Conservation (phyloP, 2,329 filamentous ascomycete genomes). For the Xylariaceae sp. region DNA sequence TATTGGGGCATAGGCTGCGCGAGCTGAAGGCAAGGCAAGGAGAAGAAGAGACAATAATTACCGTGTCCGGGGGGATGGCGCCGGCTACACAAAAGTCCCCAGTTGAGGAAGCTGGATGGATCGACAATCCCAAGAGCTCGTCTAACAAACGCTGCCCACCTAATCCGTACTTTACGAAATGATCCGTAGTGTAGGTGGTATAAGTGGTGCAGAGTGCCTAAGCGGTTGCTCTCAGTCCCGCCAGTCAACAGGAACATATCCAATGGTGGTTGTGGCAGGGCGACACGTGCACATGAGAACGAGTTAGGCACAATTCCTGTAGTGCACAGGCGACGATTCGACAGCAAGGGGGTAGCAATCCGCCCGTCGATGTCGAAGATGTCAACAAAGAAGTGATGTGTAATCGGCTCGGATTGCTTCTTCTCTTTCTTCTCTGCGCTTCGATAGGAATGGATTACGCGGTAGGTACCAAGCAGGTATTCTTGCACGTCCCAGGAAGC, state of each 20-base stretch:
- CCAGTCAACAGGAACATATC: not conserved
- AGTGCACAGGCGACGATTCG: slow-evolving; percentile 10
- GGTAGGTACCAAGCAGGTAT: too few relatives aligned
- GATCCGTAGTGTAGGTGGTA: not conserved
- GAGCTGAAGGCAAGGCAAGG: slow-evolving; percentile 30
- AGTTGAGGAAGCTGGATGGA: slow-evolving; percentile 16
- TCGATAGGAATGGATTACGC: too few relatives aligned
- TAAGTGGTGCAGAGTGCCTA: not conserved
- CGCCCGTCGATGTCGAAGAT: not conserved
- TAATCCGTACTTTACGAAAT: not conserved
- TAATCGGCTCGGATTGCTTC: too few relatives aligned
- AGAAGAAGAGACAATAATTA: slow-evolving; percentile 12
- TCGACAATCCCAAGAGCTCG: slow-evolving; percentile 6
- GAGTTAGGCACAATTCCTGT: not conserved
- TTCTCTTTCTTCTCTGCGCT: too few relatives aligned
- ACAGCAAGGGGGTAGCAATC: not conserved
- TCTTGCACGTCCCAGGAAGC: too few relatives aligned
- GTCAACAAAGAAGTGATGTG: too few relatives aligned
- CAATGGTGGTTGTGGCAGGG: slow-evolving; percentile 9
- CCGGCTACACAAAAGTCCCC: slow-evolving; percentile 15
- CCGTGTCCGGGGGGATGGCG: slow-evolving; percentile 1
- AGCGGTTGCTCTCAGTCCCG: not conserved
- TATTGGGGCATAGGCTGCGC: slow-evolving; percentile 28
- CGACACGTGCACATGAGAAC: slow-evolving; percentile 8
- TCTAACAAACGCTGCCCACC: slow-evolving; percentile 2